Conservation (phyloP, 345 rosid genomes). For the Sisymbrium irio region DNA sequence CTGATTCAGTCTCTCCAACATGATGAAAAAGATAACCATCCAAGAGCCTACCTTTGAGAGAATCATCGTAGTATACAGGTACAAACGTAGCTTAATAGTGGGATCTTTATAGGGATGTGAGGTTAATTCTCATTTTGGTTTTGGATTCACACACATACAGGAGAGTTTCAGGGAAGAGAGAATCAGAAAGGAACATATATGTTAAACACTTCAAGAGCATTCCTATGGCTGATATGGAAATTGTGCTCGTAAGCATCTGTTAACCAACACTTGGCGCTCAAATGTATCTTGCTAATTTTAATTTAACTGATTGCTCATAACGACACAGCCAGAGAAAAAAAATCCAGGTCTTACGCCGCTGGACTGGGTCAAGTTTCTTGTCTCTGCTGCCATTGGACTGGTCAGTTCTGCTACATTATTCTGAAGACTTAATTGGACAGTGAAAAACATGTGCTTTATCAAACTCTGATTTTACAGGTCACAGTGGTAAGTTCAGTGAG, state of each 20-base stretch:
- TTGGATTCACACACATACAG: conserved; percentile 36
- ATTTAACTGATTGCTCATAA: neutral
- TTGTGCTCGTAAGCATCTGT: conserved; percentile 67
- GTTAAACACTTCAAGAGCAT: conserved; percentile 81
- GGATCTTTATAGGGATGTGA: neutral
- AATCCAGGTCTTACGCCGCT: conserved; percentile 82
- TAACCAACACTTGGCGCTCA: neutral
- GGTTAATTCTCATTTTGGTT: conserved; percentile 2
- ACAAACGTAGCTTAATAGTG: neutral
- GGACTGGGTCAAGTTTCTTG: conserved; percentile 88
- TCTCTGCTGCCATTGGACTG: conserved; percentile 71
- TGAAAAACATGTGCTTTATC: neutral
- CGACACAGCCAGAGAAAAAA: conserved; percentile 76
- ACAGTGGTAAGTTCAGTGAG: conserved; percentile 59
- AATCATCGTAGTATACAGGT: conserved; percentile 83
- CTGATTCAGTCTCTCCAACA: conserved; percentile 47
- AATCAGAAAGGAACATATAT: conserved; percentile 49
- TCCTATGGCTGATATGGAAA: conserved; percentile 92
- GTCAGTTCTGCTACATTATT: conserved; percentile 39
- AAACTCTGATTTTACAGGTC: conserved; percentile 37
- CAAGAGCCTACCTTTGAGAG: conserved; percentile 82
- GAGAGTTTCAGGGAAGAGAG: conserved; percentile 39
- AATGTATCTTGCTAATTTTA: neutral
- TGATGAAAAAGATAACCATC: conserved; percentile 56
- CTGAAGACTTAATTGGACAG: neutral